Conservation (phyloP, 1,284 basidiomycete species). For the Waitea zeae region DNA sequence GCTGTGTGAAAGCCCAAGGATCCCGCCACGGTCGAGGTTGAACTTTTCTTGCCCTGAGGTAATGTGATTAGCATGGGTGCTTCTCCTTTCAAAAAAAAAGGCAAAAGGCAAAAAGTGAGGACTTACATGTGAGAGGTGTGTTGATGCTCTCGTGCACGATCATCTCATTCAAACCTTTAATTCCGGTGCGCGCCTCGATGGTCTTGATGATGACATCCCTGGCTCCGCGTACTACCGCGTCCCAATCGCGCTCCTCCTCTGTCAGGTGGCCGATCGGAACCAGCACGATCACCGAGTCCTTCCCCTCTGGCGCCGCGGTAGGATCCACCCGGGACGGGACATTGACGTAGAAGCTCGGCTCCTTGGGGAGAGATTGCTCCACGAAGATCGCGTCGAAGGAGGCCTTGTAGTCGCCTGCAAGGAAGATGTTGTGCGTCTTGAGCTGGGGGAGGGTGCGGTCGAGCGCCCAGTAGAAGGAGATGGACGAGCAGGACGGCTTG, state of each 20-base stretch:
- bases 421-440: slow-evolving; percentile 27
- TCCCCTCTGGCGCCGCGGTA: slow-evolving; percentile 15
- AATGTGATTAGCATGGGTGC: neutral
- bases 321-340: slow-evolving; percentile 12
- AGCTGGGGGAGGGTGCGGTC: slow-evolving; percentile 19
- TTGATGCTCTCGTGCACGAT: slow-evolving; percentile 16
- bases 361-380: slow-evolving; percentile 22
- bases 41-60: slow-evolving; percentile 16
- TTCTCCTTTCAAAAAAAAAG: no score
- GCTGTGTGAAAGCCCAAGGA: slow-evolving; percentile 17
- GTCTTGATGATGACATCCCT: slow-evolving; percentile 13
- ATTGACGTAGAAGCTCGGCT: slow-evolving; percentile 33
- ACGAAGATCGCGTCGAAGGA: slow-evolving; percentile 33
- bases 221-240: slow-evolving; percentile 10
- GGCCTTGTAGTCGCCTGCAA: slow-evolving; percentile 22
- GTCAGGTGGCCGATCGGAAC: slow-evolving; percentile 13
- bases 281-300: slow-evolving; percentile 15
- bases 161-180: slow-evolving; percentile 11
- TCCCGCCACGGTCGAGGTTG: slow-evolving; percentile 16
- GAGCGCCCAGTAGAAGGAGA: slow-evolving; percentile 34
- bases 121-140: slow-evolving; percentile 15
- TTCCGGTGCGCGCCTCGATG: slow-evolving; percentile 11
- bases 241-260: slow-evolving; percentile 4
- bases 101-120: no score
- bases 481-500: slow-evolving; percentile 23